Evolutionary conservation across 495 filamentous ascomycete species (phyloP).

Genomic region (Cenococcum geophilum): DNA sequence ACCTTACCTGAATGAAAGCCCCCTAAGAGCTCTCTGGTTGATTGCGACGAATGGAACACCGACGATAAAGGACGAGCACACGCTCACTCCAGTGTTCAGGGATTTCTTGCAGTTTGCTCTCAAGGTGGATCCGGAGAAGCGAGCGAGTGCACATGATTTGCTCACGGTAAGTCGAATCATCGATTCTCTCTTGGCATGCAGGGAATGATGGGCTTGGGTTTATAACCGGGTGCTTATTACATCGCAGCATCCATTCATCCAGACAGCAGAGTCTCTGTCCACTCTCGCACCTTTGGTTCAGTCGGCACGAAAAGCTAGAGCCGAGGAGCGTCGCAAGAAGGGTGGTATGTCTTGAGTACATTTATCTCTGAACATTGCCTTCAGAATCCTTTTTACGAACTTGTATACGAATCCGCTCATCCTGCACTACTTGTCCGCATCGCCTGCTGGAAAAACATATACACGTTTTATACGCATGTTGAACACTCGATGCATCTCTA

Average conservation of each 20-base stretch:
- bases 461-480: neutral
- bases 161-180: constrained; percentile 61
- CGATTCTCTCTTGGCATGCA: constrained; percentile 8
- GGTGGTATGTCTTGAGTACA: constrained; percentile 23
- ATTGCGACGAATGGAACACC: constrained; percentile 98
- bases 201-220: neutral
- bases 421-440: neutral
- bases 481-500: neutral
- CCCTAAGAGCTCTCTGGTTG: constrained; percentile 84
- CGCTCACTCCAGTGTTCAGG: constrained; percentile 69
- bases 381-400: neutral
- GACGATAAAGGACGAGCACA: constrained; percentile 85
- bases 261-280: constrained; percentile 63
- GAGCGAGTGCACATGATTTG: constrained; percentile 88
- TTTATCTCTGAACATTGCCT: neutral
- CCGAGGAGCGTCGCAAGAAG: constrained; percentile 68
- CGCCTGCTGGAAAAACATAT: neutral
- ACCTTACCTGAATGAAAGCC: constrained; percentile 92
- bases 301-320: constrained; percentile 73
- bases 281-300: constrained; percentile 78
- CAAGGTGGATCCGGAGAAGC: constrained; percentile 94
- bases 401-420: neutral
- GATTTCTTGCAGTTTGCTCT: constrained; percentile 87
- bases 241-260: constrained; percentile 82
- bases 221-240: constrained; percentile 32